Evolutionary conservation across 2,329 filamentous ascomycete species (phyloP).

Genomic region (Diaporthe vaccinii): DNA sequence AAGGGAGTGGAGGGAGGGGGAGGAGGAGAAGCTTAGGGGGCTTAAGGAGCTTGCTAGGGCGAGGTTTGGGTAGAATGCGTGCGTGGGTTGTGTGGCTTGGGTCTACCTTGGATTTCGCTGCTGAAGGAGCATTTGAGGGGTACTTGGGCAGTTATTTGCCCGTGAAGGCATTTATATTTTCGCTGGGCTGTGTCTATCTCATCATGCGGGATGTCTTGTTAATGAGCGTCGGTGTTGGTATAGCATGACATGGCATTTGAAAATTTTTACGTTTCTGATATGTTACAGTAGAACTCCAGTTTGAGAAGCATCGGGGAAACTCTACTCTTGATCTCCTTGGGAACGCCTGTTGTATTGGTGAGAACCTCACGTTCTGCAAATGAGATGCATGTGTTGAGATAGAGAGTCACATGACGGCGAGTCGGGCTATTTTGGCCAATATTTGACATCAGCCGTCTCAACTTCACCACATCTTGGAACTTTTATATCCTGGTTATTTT

Average conservation of each 20-base stretch:
- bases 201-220: not conserved
- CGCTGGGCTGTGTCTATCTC: no score
- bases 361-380: not conserved
- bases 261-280: not conserved
- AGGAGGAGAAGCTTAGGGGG: constrained; percentile 87
- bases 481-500: no score
- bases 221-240: not conserved
- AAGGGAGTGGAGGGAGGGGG: constrained; percentile 78
- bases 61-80: constrained; percentile 73
- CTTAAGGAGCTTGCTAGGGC: constrained; percentile 83
- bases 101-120: not conserved
- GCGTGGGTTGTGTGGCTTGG: not conserved
- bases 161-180: not conserved
- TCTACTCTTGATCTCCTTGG: rapidly evolving
- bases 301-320: not conserved
- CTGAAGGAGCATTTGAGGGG: not conserved
- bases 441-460: not conserved
- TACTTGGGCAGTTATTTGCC: not conserved
- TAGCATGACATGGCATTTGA: not conserved
- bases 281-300: not conserved
- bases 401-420: constrained; percentile 22
- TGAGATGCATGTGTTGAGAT: not conserved
- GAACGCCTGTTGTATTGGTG: not conserved
- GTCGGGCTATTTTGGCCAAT: constrained; percentile 1
- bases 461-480: not conserved